These are phyloP conservation scores for Solanum aculeatissimum DNA, from an alignment of 305 asterid species.

Conservation along the genomic window DNA sequence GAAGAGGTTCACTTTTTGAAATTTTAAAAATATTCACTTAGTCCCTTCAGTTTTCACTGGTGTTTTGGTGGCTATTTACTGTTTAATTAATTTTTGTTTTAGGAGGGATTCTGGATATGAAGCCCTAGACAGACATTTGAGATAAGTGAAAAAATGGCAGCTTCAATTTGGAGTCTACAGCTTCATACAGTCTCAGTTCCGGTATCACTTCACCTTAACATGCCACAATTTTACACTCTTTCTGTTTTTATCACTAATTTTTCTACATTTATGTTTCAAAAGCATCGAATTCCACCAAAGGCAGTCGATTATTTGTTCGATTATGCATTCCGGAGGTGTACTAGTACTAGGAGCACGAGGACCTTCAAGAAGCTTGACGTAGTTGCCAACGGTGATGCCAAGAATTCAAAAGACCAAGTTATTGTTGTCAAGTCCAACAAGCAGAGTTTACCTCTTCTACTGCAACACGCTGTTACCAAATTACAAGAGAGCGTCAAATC, in stretches of 20 bases:
- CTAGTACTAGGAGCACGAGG: conserved; percentile 12
- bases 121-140: neutral
- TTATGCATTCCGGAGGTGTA: conserved; percentile 13
- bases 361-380: conserved; percentile 21
- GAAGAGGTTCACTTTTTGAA: too few relatives aligned
- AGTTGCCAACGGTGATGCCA: conserved; percentile 29
- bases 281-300: conserved; percentile 23
- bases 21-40: too few relatives aligned
- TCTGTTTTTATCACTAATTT: neutral
- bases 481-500: conserved; percentile 42
- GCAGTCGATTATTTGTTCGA: conserved; percentile 13
- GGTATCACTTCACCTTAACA: conserved; percentile 16
- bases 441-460: conserved; percentile 10
- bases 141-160: conserved; percentile 24
- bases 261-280: neutral
- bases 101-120: neutral
- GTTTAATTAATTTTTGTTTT: neutral
- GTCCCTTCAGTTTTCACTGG: too few relatives aligned
- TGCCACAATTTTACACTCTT: neutral
- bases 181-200: conserved; percentile 28
- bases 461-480: conserved; percentile 23
- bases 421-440: conserved; percentile 10
- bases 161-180: conserved; percentile 37
- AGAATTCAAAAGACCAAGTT: conserved; percentile 19
- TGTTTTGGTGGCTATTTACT: too few relatives aligned